Percentiles rank a stretch among this genome's conserved stretches.
These are phyloP conservation scores for Globisporangium recalcitrans DNA, from an alignment of 352 stramenopile species.

Conservation along the genomic window DNA sequence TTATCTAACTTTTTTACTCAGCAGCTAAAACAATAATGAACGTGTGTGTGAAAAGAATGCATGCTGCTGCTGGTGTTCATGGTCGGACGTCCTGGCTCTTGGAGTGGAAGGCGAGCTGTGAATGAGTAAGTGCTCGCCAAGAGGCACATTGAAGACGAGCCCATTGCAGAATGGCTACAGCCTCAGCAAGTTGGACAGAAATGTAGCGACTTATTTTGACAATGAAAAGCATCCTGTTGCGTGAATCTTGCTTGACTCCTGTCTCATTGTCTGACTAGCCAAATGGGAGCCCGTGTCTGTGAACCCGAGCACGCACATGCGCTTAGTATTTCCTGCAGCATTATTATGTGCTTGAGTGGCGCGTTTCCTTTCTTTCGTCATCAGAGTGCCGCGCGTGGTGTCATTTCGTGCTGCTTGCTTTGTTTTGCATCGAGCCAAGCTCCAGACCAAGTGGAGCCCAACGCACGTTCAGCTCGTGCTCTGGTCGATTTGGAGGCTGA, in stretches of 20 bases:
- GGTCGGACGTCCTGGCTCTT: too few species aligned
- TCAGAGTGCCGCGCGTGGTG: not conserved
- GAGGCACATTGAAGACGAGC: not conserved
- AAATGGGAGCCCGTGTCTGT: not conserved
- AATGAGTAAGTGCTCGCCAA: not conserved
- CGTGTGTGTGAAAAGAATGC: not conserved
- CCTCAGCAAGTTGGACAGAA: not conserved
- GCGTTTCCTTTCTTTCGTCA: not conserved
- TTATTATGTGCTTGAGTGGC: not conserved
- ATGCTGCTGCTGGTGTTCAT: too few species aligned
- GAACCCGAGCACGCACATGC: not conserved
- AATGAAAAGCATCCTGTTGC: not conserved
- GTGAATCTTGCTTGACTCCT: not conserved
- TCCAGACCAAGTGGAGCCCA: too few species aligned
- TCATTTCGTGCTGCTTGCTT: not conserved
- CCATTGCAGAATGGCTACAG: slow-evolving; percentile 1
- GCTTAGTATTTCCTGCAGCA: not conserved
- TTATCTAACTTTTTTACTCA: not conserved
- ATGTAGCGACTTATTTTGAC: too few species aligned
- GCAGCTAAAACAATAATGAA: not conserved
- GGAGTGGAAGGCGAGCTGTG: too few species aligned
- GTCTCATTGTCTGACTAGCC: not conserved
- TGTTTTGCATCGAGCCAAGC: too few species aligned
- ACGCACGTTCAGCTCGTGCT: too few species aligned
- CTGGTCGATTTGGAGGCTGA: too few species aligned